A percentile compares a stretch with the other conserved stretches of the same genome.
These are phyloP conservation scores for Pigoraptor vietnamica DNA, from an alignment of 78 protist species.

Conservation along the genomic window DNA sequence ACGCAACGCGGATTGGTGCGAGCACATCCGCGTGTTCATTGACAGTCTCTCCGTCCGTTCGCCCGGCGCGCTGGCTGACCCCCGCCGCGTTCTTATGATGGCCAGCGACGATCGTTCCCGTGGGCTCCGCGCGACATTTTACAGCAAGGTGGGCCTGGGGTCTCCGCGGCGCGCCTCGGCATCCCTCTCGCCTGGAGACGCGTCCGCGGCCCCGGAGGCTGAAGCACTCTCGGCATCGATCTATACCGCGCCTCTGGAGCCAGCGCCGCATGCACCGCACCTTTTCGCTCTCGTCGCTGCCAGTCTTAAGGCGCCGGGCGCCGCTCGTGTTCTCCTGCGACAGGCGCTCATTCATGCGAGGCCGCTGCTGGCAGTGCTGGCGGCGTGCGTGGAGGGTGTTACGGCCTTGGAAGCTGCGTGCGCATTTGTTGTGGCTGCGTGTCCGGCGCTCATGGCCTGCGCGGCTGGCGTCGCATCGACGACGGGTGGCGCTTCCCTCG, in stretches of 20 bases:
- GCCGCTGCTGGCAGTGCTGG: background rate
- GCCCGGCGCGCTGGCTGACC: background rate
- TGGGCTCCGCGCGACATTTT: background rate
- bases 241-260: background rate
- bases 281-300: background rate
- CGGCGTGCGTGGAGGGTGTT: background rate
- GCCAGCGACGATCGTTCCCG: background rate
- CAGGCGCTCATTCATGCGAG: background rate
- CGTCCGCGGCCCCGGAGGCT: background rate
- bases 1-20: background rate
- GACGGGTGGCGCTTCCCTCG: background rate
- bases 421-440: background rate
- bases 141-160: background rate
- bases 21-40: background rate
- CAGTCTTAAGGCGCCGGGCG: background rate
- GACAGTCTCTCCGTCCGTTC: background rate
- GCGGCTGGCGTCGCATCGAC: background rate
- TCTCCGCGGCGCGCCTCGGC: background rate
- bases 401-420: background rate
- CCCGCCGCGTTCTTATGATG: background rate
- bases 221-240: no score
- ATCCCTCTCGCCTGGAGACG: background rate
- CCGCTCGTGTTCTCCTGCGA: background rate
- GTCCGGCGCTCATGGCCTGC: background rate
- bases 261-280: no score